These are phyloP conservation scores for Penicillium corylophilum DNA, from an alignment of 2,329 filamentous ascomycete genomes.

Conservation along the genomic window DNA sequence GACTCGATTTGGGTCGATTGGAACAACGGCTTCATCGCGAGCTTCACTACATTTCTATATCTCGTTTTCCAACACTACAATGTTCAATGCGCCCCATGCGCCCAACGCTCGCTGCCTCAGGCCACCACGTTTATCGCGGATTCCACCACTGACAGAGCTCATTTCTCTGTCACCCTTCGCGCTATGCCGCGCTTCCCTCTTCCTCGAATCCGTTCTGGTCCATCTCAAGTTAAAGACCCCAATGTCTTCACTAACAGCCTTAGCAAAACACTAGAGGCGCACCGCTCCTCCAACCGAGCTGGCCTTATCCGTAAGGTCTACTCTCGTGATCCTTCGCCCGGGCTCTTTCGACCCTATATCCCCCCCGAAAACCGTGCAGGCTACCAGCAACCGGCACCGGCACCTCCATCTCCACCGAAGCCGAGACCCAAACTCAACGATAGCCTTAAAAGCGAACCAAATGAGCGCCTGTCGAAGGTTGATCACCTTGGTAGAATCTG, in stretches of 20 bases:
- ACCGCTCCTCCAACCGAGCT: slow-evolving; percentile 40
- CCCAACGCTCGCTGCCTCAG: background rate
- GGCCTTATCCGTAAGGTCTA: slow-evolving; percentile 35
- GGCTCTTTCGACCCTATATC: slow-evolving; percentile 19
- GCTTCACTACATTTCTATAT: background rate
- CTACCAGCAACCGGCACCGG: slow-evolving; percentile 8
- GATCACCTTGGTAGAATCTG: slow-evolving; percentile 8
- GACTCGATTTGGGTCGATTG: background rate
- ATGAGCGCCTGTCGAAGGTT: background rate
- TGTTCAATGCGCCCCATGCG: background rate
- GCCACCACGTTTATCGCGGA: background rate
- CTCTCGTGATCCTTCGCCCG: slow-evolving; percentile 10
- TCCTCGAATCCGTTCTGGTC: slow-evolving; percentile 12
- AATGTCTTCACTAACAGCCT: slow-evolving; percentile 36
- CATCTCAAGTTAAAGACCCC: slow-evolving; percentile 12
- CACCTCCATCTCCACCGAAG: background rate
- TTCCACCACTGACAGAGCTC: background rate
- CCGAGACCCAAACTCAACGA: too few relatives aligned
- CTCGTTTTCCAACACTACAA: background rate
- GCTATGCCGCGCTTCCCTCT: slow-evolving; percentile 26
- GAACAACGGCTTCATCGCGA: background rate
- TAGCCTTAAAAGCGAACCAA: background rate
- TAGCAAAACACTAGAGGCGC: slow-evolving; percentile 42
- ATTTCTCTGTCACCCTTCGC: slow-evolving; percentile 10
- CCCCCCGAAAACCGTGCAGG: slow-evolving; percentile 13